Evolutionary conservation across 768 basidiomycete species (phyloP), one percentile per base, ranked within the genome.

Genomic region (Tephrocybe sp.): DNA sequence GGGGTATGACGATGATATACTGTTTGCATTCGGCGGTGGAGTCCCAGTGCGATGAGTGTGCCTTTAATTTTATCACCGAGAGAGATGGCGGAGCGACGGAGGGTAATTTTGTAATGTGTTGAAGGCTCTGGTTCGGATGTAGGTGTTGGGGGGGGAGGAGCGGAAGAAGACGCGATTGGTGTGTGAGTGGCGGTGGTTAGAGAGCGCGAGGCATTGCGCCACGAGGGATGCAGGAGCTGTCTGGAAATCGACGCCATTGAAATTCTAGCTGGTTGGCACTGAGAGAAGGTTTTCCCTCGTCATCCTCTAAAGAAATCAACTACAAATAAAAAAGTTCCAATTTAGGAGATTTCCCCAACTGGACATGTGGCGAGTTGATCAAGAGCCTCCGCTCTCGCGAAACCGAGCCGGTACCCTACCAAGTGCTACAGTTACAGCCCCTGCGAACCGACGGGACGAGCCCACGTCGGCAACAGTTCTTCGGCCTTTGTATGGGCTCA

Each of bases 61-160:
- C 76, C 83, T 61, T 85, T 78, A 49, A 83, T 80, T 57, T 76
- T 77, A 49, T 80, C 72, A 2, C 87, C 85, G 8, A 95, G 80
- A 1, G 91, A 86, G 54, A 94, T 94, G 42, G 83, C 86, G 4
- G 93, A 94, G 47, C 94, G 88, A 9, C 80, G 80, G 23, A 94
- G 83, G 16, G 93, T 95, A 59, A 97, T 86, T 72, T 88, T 89
- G 74, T 79, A 94, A 68, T 95, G 90, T 0, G 93, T 91, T 24
- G 67, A 70, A 45, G 74, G 69, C 31, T 52, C 54, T 22, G 47
- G 42, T 13, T 42, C 42, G 13, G 48, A 44, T 22, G 47, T 2
- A 21, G 43, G 40, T 33, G 45, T 16, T 18, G 39, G 36, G n/a
- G 39, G 46, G 18, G 47, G 43, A 33, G 47, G 24, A 31, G 45